Base-by-base conservation (phyloP, 1,284 basidiomycete species). In the Xerocomus tenax region DNA sequence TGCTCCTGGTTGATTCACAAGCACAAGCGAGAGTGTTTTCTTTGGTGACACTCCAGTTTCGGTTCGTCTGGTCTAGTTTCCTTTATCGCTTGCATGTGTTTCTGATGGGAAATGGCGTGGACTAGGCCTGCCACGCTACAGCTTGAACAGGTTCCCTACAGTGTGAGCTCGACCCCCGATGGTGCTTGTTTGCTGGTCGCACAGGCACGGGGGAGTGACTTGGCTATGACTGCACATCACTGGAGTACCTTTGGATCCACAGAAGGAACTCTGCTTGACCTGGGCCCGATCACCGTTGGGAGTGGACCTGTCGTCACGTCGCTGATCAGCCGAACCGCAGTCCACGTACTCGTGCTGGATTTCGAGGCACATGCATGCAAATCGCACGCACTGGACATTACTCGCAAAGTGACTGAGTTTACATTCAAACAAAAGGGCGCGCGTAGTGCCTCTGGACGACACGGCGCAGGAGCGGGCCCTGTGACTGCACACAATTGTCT, bases 321-420 rank as follows among this genome's bases (percentile, higher is more conserved):
- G 0, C 56, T 81, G 13, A 63, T 69, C 18, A 69, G 61, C 26
- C 68, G 73, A 45, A 61, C 59, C 12, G 67, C 63, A 15, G 68
- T 75, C 3, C 72, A 80, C 56, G 43, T 78, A 3, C 19, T 79
- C 5, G 53, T 57, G 8, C 59, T 81, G 1, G 69, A 75, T 45
- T 48, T 61, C 4, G 42, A 59, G 1, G 38, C 54, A 0, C 60
- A 60, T 2, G 43, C 47, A 5, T 73, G 72, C 34, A 57, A 54
- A 7, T 82, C 79, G 0, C 40, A 73, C 7, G 68, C 65, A 0
- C 55, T 82, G 40, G 69, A 74, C 35, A 79, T 82, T 58, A 77
- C 76, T 6, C 71, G 71, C 47, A 77, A 73, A 53, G 61, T 70
- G 4, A 79, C 78, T 0, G 75, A 81, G 42, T 81, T 78, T 51